A percentile compares a stretch with the other conserved stretches of the same genome.
These are phyloP conservation scores for Scutellaria baicalensis DNA, from an alignment of 257 asterid genomes.

Conservation along the genomic window DNA sequence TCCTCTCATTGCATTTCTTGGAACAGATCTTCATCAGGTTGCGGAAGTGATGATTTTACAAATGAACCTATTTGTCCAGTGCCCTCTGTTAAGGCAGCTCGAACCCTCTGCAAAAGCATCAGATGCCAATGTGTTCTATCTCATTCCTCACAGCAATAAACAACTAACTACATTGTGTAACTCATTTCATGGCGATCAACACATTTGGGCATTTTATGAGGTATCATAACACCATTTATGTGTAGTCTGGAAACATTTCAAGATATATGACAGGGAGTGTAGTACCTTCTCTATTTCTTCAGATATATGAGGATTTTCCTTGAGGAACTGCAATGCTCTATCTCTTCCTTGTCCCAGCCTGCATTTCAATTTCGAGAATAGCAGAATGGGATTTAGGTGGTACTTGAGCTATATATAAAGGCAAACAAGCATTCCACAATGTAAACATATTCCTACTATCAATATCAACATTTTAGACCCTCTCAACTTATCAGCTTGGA, in stretches of 20 bases:
- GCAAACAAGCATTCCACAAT: not conserved
- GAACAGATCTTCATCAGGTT: constrained; percentile 40
- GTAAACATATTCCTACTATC: not conserved
- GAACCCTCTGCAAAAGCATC: constrained; percentile 57
- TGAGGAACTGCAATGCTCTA: constrained; percentile 72
- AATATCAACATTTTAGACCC: not conserved
- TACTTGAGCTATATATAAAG: not conserved
- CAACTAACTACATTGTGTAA: not conserved
- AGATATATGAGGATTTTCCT: constrained; percentile 61
- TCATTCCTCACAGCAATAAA: not conserved
- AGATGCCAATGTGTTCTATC: not conserved
- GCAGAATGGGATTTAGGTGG: not conserved
- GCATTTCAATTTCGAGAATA: constrained; percentile 10
- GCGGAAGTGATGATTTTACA: constrained; percentile 29
- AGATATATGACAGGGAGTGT: too few relatives aligned
- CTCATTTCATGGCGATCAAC: not conserved
- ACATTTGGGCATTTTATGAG: not conserved
- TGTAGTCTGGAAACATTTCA: not conserved
- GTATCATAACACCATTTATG: not conserved
- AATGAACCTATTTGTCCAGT: constrained; percentile 38
- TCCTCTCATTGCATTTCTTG: constrained; percentile 37
- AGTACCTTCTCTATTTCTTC: constrained; percentile 98
- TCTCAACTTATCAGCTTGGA: not conserved
- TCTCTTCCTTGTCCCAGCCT: constrained; percentile 99
- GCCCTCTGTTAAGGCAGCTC: constrained; percentile 53